These are phyloP conservation scores for Saccharum hybrid DNA, from an alignment of 202 grass and related monocot species.

Conservation along the genomic window DNA sequence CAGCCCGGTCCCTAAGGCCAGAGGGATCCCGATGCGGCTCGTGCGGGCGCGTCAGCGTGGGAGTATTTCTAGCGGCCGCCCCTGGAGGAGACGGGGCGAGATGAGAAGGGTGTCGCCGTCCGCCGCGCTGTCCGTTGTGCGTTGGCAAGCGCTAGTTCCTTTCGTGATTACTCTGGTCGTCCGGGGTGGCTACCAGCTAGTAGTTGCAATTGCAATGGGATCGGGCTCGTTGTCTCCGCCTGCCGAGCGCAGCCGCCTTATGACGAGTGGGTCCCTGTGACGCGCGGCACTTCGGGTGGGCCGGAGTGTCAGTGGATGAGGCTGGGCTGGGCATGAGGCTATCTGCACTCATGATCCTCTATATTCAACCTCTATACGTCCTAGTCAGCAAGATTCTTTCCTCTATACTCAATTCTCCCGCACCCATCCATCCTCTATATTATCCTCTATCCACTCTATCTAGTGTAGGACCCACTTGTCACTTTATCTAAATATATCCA, in stretches of 20 bases:
- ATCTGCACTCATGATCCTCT: too few species aligned
- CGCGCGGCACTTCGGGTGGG: accelerated
- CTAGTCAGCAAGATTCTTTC: too few species aligned
- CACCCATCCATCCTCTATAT: too few species aligned
- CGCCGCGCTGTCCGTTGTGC: slow-evolving; percentile 2
- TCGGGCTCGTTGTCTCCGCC: neutral
- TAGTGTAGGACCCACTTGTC: too few species aligned
- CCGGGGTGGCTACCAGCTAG: neutral
- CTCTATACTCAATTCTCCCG: too few species aligned
- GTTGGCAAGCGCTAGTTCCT: neutral
- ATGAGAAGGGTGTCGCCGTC: slow-evolving; percentile 25
- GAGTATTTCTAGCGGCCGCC: neutral
- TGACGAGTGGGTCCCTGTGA: neutral
- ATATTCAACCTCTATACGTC: too few species aligned
- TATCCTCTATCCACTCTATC: too few species aligned
- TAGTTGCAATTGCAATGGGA: neutral
- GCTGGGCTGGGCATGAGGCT: neutral
- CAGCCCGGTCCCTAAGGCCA: neutral
- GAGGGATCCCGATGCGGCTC: neutral
- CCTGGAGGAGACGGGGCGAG: neutral
- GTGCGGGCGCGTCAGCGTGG: neutral
- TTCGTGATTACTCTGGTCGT: neutral
- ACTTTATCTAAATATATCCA: too few species aligned
- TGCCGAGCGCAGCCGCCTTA: neutral
- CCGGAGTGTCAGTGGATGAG: neutral